Percentiles rank a stretch among this genome's conserved stretches.
phyloP scores from a whole-genome alignment of 805 yeast species.

The Saccharomycopsis sp. region DNA sequence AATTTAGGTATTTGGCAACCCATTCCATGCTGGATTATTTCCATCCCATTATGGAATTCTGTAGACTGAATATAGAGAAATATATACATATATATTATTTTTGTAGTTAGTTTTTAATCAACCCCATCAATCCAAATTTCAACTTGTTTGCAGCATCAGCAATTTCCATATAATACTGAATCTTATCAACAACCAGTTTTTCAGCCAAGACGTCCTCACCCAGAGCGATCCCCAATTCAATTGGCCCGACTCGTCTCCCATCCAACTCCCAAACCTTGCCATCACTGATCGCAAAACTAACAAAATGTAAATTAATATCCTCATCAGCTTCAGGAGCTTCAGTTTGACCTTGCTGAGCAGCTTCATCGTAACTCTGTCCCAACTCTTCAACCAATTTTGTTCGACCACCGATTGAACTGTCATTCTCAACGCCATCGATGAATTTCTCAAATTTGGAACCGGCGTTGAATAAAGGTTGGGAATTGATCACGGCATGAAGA shows the following conservation, averaged over 20 bases:
- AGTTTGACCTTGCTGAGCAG: conserved; percentile 51
- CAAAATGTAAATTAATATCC: conserved; percentile 63
- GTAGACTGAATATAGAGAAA: too few relatives aligned
- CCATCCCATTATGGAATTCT: too few relatives aligned
- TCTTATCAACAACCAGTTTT: conserved; percentile 41
- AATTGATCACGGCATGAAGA: conserved; percentile 50
- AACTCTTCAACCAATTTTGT: conserved; percentile 39
- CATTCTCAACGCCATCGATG: conserved; percentile 36
- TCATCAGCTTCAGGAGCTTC: conserved; percentile 56
- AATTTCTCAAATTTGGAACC: conserved; percentile 26
- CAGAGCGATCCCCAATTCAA: conserved; percentile 43
- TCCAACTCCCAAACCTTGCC: conserved; percentile 75
- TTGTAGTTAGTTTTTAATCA: too few relatives aligned
- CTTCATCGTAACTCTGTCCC: conserved; percentile 38
- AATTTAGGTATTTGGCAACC: too few relatives aligned
- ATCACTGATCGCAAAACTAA: conserved; percentile 56
- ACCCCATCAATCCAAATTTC: conserved; percentile 74
- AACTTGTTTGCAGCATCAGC: conserved; percentile 53
- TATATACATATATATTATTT: too few relatives aligned
- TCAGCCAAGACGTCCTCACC: conserved; percentile 49
- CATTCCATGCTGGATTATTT: too few relatives aligned
- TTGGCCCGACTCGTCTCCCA: conserved; percentile 78
- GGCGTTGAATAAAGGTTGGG: conserved; percentile 23
- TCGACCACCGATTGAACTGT: conserved; percentile 40
- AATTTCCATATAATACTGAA: conserved; percentile 58